These are phyloP conservation scores for Gloeophyllum trabeum DNA, from an alignment of 768 basidiomycete species.

Conservation along the genomic window DNA sequence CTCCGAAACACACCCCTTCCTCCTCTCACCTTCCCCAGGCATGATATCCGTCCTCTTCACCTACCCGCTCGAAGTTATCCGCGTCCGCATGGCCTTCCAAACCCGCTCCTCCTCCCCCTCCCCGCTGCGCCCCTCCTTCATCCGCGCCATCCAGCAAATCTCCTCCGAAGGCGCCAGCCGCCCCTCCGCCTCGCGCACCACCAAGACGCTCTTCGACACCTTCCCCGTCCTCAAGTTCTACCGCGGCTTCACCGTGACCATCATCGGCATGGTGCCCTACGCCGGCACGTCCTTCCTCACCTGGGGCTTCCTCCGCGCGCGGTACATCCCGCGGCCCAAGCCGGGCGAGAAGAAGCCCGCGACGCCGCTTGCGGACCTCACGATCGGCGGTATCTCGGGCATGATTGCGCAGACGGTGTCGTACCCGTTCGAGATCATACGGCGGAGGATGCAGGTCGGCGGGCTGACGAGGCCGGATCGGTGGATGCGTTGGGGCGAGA, in stretches of 20 bases:
- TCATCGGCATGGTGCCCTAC: slow-evolving; percentile 90
- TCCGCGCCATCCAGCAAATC: slow-evolving; percentile 47
- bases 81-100: slow-evolving; percentile 91
- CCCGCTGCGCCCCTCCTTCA: slow-evolving; percentile 35
- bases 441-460: slow-evolving; percentile 92
- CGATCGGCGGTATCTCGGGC: slow-evolving; percentile 80
- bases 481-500: slow-evolving; percentile 76
- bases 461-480: slow-evolving; percentile 68
- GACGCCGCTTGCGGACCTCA: slow-evolving; percentile 53
- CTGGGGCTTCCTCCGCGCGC: slow-evolving; percentile 70
- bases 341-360: slow-evolving; percentile 15
- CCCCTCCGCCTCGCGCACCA: slow-evolving; percentile 10
- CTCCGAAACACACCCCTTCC: no score
- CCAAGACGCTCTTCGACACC: slow-evolving; percentile 32
- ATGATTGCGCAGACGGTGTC: slow-evolving; percentile 79
- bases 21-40: slow-evolving; percentile 31
- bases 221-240: slow-evolving; percentile 86
- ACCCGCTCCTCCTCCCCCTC: slow-evolving; percentile 23
- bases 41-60: slow-evolving; percentile 84
- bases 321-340: slow-evolving; percentile 30
- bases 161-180: slow-evolving; percentile 45
- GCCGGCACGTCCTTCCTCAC: slow-evolving; percentile 91
- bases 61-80: slow-evolving; percentile 91
- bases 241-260: slow-evolving; percentile 90
- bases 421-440: slow-evolving; percentile 91